Evolutionary conservation across 768 basidiomycete species (phyloP).

Genomic region (Pleurotus sapidus): DNA sequence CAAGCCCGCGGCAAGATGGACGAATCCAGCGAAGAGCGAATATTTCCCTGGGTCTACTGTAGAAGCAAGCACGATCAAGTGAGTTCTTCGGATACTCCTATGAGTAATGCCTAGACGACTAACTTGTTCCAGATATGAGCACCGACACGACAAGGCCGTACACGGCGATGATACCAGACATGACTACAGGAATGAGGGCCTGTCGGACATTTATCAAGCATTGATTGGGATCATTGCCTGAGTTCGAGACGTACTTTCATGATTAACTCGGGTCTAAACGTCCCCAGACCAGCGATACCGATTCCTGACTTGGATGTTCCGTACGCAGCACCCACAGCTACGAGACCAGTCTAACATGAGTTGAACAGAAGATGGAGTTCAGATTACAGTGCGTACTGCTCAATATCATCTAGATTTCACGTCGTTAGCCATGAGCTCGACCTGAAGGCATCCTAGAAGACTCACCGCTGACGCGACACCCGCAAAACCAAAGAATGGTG

Average conservation of each 20-base stretch:
- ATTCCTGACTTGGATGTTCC: slow-evolving; percentile 97
- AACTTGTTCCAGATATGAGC: slow-evolving; percentile 70
- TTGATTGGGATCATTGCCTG: background rate
- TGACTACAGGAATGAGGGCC: slow-evolving; percentile 96
- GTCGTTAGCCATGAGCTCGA: background rate
- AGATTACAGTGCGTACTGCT: slow-evolving; percentile 65
- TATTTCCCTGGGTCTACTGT: slow-evolving; percentile 59
- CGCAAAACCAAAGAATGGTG: slow-evolving; percentile 97
- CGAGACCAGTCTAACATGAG: slow-evolving; percentile 4
- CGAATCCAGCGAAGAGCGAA: slow-evolving; percentile 82
- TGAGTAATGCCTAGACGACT: slow-evolving; percentile 14
- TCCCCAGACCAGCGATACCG: slow-evolving; percentile 92
- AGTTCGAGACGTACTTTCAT: slow-evolving; percentile 74
- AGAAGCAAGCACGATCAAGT: background rate
- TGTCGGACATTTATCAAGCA: slow-evolving; percentile 22
- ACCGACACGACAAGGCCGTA: slow-evolving; percentile 97
- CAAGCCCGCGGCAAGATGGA: slow-evolving; percentile 90
- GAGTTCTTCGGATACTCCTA: too few relatives aligned
- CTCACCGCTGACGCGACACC: slow-evolving; percentile 92
- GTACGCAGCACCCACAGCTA: slow-evolving; percentile 92
- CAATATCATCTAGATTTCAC: slow-evolving; percentile 76
- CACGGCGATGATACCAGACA: slow-evolving; percentile 98
- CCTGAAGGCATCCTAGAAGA: background rate
- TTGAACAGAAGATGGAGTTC: slow-evolving; percentile 1
- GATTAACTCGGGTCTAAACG: slow-evolving; percentile 93